phyloP scores from a whole-genome alignment of 179 eudicot species.

The Monotropa hypopitys region DNA sequence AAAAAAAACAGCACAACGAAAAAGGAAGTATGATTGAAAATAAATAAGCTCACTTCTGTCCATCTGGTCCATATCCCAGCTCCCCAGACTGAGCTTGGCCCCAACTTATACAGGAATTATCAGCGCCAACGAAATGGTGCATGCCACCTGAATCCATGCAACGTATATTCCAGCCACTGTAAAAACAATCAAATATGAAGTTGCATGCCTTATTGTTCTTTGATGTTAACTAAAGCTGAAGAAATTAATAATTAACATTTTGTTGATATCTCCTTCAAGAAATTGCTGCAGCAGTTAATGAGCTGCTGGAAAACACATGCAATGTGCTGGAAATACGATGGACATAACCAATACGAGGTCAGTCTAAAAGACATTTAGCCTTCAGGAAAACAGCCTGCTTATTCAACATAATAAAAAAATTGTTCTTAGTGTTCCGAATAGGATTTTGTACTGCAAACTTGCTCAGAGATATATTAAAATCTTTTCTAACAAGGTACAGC shows the following conservation, averaged over 20 bases:
- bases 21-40: neutral
- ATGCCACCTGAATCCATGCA: conserved; percentile 85
- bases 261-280: neutral
- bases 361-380: neutral
- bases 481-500: neutral
- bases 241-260: neutral
- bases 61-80: conserved; percentile 86
- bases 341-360: neutral
- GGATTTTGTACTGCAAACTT: neutral
- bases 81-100: conserved; percentile 92
- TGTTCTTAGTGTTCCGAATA: neutral
- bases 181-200: conserved; percentile 2
- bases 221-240: neutral
- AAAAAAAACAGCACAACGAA: too few relatives aligned
- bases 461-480: neutral
- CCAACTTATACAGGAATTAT: conserved; percentile 96
- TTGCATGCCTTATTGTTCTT: neutral
- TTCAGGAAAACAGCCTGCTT: neutral
- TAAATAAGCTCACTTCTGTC: conserved; percentile 51
- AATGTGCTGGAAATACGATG: neutral
- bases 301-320: neutral
- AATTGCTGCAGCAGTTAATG: neutral
- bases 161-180: conserved; percentile 90
- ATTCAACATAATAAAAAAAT: neutral
- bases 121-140: conserved; percentile 98